Evolutionary conservation across 106 monocot species (phyloP), one percentile per base, ranked within the genome.

Genomic region (Allium cepa): DNA sequence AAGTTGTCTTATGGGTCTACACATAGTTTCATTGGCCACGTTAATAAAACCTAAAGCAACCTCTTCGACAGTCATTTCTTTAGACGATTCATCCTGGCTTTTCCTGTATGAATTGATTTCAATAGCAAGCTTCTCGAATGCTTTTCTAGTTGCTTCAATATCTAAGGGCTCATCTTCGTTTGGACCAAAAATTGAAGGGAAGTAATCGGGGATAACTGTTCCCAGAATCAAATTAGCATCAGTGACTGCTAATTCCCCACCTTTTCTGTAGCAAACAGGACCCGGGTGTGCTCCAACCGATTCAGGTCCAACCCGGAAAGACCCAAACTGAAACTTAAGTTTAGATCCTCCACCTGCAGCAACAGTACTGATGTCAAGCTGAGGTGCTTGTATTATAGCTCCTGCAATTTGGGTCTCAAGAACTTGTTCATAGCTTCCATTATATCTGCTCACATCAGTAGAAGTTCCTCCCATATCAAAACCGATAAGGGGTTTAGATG

Each of bases 401-500:
- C 92, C 96, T 27, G 96, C 84, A 68, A 97, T 97, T 72, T 92
- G 83, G 47, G 96, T 92, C 77, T 97, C 96, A 11, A 97, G 78
- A 47, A 97, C 96, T 65, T 97, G 92, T 64, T 88, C 96, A 49
- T 88, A 97, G 74, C 71, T 78, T 50, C 96, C 92, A 75, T 72
- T 61, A 10, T 89, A 97, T 10, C 96, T 83, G 71, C 96, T 97
- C 14, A 97, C 92, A 77, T 97, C 96, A 27, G 96, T 97, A 10
- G 96, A 97, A 10, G 96, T 97, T 26, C 96, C 96, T 60, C 96
- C 96, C 96, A 97, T 97, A 72, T 97, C 96, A 75, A 97, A 97
- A 18, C 96, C 96, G 53, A 97, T 97, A 16, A 97, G 61, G 10
- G 96, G 84, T 69, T 92, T 92, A 2, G 71, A 72, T 52, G 96